phyloP scores from a whole-genome alignment of 1,139 yeast genomes.

The Yamadazyma trypodendri region DNA sequence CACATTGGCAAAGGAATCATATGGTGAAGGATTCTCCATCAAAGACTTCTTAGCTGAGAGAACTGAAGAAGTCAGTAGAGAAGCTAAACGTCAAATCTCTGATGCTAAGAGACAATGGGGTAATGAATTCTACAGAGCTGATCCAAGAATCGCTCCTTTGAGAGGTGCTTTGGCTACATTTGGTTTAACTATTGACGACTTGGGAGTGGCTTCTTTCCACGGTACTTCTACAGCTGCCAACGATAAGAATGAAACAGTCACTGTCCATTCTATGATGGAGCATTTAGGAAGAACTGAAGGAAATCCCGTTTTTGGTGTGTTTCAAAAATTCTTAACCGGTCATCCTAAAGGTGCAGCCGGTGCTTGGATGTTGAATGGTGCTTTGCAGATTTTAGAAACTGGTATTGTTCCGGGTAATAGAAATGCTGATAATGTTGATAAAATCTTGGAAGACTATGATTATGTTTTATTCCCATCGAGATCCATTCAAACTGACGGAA shows the following conservation, averaged over 20 bases:
- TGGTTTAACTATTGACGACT: slow-evolving; percentile 89
- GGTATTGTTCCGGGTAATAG: slow-evolving; percentile 99
- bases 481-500: slow-evolving; percentile 91
- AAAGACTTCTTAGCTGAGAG: slow-evolving; percentile 71
- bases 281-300: slow-evolving; percentile 97
- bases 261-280: slow-evolving; percentile 86
- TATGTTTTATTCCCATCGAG: slow-evolving; percentile 93
- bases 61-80: slow-evolving; percentile 82
- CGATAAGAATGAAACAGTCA: slow-evolving; percentile 94
- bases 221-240: slow-evolving; percentile 98
- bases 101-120: slow-evolving; percentile 96
- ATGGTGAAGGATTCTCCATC: slow-evolving; percentile 52
- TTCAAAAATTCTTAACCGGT: slow-evolving; percentile 98
- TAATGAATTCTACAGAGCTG: slow-evolving; percentile 86
- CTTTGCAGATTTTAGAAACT: slow-evolving; percentile 83
- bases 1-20: slow-evolving; percentile 66
- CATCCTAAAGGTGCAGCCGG: slow-evolving; percentile 99
- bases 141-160: slow-evolving; percentile 93
- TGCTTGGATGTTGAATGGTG: slow-evolving; percentile 99
- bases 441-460: slow-evolving; percentile 75
- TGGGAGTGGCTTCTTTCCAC: slow-evolving; percentile 98
- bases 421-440: slow-evolving; percentile 95
- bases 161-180: slow-evolving; percentile 96
- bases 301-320: slow-evolving; percentile 95
- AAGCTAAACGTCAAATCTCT: slow-evolving; percentile 79